phyloP scores from a whole-genome alignment of 345 rosid species.

The Garcia nutans region DNA sequence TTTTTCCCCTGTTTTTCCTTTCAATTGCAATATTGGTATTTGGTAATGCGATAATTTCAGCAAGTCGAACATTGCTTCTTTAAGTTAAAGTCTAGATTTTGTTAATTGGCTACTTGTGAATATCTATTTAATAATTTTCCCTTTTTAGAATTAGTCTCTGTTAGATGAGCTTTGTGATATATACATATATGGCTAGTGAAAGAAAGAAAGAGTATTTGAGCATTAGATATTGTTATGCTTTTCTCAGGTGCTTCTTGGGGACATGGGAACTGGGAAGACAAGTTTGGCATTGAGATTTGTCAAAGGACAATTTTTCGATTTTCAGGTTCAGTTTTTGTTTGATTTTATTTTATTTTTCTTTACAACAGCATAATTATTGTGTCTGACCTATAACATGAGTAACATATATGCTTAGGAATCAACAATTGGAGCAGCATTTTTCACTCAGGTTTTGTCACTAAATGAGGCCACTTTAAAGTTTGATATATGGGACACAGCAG shows the following conservation, averaged over 20 bases:
- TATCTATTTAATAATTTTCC: too few species aligned
- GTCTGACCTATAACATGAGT: slow-evolving; percentile 17
- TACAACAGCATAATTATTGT: not conserved
- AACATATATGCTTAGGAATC: slow-evolving; percentile 47
- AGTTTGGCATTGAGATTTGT: slow-evolving; percentile 73
- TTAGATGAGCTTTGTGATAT: not conserved
- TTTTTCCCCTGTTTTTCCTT: not conserved
- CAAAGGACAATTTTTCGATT: slow-evolving; percentile 71
- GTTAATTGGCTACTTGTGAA: not conserved
- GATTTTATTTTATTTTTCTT: not conserved
- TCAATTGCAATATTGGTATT: not conserved
- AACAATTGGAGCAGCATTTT: slow-evolving; percentile 81
- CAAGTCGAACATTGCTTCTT: not conserved
- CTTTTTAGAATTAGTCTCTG: not conserved
- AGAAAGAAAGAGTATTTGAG: not conserved
- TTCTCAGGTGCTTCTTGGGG: slow-evolving; percentile 73
- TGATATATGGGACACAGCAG: slow-evolving; percentile 87
- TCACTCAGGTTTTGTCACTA: slow-evolving; percentile 70
- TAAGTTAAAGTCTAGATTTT: too few species aligned
- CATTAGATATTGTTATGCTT: not conserved
- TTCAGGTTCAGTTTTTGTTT: slow-evolving; percentile 42
- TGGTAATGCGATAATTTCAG: not conserved
- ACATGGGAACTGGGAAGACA: slow-evolving; percentile 84
- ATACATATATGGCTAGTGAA: not conserved
- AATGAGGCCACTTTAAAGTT: slow-evolving; percentile 67